phyloP scores from a whole-genome alignment of 805 yeast species.

The Dipodascopsis uninucleata region DNA sequence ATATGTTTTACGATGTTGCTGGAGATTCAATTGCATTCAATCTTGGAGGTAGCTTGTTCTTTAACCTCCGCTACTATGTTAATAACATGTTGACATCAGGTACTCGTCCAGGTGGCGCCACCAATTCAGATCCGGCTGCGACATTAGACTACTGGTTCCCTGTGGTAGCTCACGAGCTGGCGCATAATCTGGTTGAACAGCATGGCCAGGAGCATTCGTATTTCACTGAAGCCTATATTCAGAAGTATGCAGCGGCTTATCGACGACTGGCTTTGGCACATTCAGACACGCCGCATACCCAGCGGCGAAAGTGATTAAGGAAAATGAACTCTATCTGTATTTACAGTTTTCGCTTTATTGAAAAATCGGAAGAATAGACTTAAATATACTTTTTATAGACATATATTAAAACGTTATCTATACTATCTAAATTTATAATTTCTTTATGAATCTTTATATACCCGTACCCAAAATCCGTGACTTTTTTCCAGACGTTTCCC shows the following conservation, averaged over 20 bases:
- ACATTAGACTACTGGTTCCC: conserved; percentile 39
- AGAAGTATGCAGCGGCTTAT: conserved; percentile 26
- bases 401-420: too few relatives aligned
- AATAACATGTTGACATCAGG: conserved; percentile 2
- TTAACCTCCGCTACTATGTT: conserved; percentile 35
- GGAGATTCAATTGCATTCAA: conserved; percentile 40
- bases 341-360: too few relatives aligned
- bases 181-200: conserved; percentile 37
- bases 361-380: too few relatives aligned
- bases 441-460: too few relatives aligned
- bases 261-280: conserved; percentile 9
- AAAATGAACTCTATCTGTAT: too few relatives aligned
- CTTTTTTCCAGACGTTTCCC: too few relatives aligned
- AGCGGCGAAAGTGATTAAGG: too few relatives aligned
- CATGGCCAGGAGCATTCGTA: conserved; percentile 40
- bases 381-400: too few relatives aligned
- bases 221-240: conserved; percentile 37
- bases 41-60: conserved; percentile 38
- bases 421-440: too few relatives aligned
- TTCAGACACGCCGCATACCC: too few relatives aligned
- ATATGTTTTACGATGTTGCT: conserved; percentile 32
- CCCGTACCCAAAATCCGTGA: too few relatives aligned
- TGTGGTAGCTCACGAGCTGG: conserved; percentile 41
- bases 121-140: conserved; percentile 5
- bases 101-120: conserved; percentile 6